Evolutionary conservation across 371 early-diverging fungal genomes (phyloP), one percentile per base, ranked within the genome.

Genomic region (Syncephalastrum monosporum): DNA sequence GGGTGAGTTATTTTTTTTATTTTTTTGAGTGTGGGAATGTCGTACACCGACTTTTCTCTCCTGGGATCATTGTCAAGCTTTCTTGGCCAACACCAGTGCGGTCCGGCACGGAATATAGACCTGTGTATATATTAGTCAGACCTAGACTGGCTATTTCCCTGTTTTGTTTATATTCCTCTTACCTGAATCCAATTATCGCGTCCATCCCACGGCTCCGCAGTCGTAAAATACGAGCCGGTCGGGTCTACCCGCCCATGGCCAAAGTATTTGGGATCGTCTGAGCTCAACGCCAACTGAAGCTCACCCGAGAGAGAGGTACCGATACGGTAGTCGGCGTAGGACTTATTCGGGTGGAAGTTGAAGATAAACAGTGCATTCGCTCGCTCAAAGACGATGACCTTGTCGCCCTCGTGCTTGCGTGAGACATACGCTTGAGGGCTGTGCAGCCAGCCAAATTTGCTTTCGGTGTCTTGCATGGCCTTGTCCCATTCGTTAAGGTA

Each of bases 401-500:
- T 96, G 78, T 97, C 95, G 23, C 83, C 86, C 63, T 96, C 89
- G 69, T 97, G 86, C 74, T 95, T 94, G 53, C 90, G 77, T n/a
- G 91, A 89, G 4, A 95, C 91, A 65, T 83, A 93, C 4, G 72
- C 87, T 69, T 92, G 90, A 10, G 81, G 76, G 15, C 81, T 64
- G 33, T 70, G 62, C 41, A 93, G 77, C 94, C 92, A 93, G 27
- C 82, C 78, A 60, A 82, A 83, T 21, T 85, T 57, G 10, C 69
- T 59, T 72, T 95, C 95, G 1, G 90, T 71, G 12, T 67, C 57
- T 56, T 92, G 82, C 92, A 97, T 93, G 5, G 90, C 90, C 16
- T 71, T 64, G 65, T 97, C 98, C 75, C 94, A 97, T 33, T 85
- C 81, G 72, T 93, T 88, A 62, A 97, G 76, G 74, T 89, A 93